Base-by-base conservation (phyloP, 768 basidiomycete genomes). In the Pisolithus marmoratus region DNA sequence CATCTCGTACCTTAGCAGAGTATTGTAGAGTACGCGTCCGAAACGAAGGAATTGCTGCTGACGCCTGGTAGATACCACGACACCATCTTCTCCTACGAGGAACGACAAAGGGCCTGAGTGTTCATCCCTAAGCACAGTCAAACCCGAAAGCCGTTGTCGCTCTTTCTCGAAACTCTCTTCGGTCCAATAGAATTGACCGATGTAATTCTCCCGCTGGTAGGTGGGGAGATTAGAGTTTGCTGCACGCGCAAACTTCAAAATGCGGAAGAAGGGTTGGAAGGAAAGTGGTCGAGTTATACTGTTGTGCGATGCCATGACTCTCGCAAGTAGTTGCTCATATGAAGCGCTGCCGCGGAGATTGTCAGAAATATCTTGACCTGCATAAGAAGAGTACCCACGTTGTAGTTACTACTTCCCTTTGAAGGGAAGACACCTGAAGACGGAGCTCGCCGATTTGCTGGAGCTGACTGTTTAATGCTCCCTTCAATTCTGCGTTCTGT, bases 151-250 rank as follows among this genome's bases (percentile, higher is more conserved):
- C 19, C 50, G 45, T 15, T 29, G 45, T 9, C 24, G 23, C 26
- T 51, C 50, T 8, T 40, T 45, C 11, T 46, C 24, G 44, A 51
- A 51, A 17, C 44, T 46, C 19, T 46, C 45, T 40, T 51, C 50
- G 22, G 50, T 51, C 50, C 50, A 51, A 45, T 51, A 51, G 27
- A 46, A 51, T 23, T 51, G 50, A 5, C 50, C 50, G 3, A 40
- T 36, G 27, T 51, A 51, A 38, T 51, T 11, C 36, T 46, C 38
- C 17, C 27, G 22, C 24, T 12, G 15, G 19, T 46, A 51, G 15
- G 22, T 19, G 2, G 42, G 24, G 19, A 51, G 50, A 34, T 38
- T 20, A 23, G 43, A 43, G 44, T 51, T 44, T 22, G 50, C 50
- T 12, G 37, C 37, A 12, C 50, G 50, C 12, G 20, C 50, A 24